Percentiles rank a stretch among this genome's conserved stretches.
Evolutionary conservation across 208 protist genomes (phyloP).

Genomic region (Leishmania braziliensis): DNA sequence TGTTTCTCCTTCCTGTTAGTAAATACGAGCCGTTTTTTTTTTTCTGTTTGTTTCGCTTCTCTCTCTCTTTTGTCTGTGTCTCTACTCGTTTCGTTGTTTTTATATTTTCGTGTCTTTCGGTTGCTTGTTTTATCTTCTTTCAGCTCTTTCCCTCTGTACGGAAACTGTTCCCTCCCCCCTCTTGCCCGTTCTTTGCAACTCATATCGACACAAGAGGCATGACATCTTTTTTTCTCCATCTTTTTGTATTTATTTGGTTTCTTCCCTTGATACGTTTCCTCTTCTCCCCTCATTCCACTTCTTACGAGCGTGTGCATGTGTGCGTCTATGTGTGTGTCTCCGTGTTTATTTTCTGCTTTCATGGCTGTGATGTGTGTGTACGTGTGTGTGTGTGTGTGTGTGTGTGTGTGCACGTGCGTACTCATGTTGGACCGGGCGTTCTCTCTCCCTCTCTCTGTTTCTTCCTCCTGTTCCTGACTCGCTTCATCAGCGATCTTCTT

Average conservation of each 20-base stretch:
- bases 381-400: neutral
- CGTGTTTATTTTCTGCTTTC: neutral
- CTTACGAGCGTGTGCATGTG: neutral
- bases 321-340: neutral
- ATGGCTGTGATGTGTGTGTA: neutral
- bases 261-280: neutral
- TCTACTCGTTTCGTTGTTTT: neutral
- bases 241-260: neutral
- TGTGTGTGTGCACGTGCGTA: neutral
- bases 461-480: neutral
- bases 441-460: neutral
- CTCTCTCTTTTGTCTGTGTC: slow-evolving; percentile 1
- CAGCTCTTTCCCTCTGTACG: neutral
- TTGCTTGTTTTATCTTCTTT: neutral
- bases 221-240: neutral
- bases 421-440: neutral
- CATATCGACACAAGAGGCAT: neutral
- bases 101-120: neutral
- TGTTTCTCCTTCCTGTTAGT: neutral
- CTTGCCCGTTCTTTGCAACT: neutral
- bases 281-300: neutral
- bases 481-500: neutral
- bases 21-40: neutral
- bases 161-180: neutral
- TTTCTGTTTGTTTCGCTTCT: neutral